A percentile compares a stretch with the other conserved stretches of the same genome.
These are phyloP conservation scores for Hymenoscyphus repandus DNA, from an alignment of 2,329 filamentous ascomycete species.

Conservation along the genomic window DNA sequence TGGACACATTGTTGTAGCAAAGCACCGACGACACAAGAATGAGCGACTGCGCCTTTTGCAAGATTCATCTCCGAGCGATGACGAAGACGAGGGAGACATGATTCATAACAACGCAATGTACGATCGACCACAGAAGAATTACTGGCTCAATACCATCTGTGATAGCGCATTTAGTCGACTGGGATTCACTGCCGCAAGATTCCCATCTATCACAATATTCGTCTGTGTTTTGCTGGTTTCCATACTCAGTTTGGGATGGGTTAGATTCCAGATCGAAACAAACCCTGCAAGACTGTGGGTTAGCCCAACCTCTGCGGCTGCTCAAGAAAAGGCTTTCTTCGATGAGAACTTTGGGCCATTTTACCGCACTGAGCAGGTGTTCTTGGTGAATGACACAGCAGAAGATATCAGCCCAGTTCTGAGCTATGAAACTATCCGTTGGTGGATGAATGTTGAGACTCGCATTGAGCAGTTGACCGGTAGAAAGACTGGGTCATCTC, in stretches of 20 bases:
- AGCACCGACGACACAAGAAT: slow-evolving; percentile 67
- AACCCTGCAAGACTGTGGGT: slow-evolving; percentile 94
- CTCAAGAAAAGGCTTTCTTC: slow-evolving; percentile 90
- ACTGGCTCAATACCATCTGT: slow-evolving; percentile 77
- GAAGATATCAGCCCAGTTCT: slow-evolving; percentile 69
- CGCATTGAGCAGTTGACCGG: slow-evolving; percentile 70
- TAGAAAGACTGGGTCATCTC: slow-evolving; percentile 56
- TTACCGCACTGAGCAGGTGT: slow-evolving; percentile 88
- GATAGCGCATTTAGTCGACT: slow-evolving; percentile 76
- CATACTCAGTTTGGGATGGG: slow-evolving; percentile 80
- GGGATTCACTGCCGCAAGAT: slow-evolving; percentile 74
- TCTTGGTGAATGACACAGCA: slow-evolving; percentile 82
- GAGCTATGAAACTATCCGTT: slow-evolving; percentile 79
- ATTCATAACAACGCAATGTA: slow-evolving; percentile 71
- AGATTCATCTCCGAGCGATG: slow-evolving; percentile 77
- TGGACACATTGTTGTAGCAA: slow-evolving; percentile 71
- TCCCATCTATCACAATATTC: slow-evolving; percentile 77
- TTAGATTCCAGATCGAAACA: slow-evolving; percentile 81
- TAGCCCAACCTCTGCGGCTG: slow-evolving; percentile 85
- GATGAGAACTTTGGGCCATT: slow-evolving; percentile 92
- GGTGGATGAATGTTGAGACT: slow-evolving; percentile 91
- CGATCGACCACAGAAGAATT: slow-evolving; percentile 73
- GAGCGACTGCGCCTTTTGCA: slow-evolving; percentile 84
- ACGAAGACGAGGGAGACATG: slow-evolving; percentile 88
- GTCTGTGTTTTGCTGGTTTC: slow-evolving; percentile 69